These are phyloP conservation scores for Buxus sempervirens DNA, from an alignment of 164 flowering plant genomes.

Conservation along the genomic window DNA sequence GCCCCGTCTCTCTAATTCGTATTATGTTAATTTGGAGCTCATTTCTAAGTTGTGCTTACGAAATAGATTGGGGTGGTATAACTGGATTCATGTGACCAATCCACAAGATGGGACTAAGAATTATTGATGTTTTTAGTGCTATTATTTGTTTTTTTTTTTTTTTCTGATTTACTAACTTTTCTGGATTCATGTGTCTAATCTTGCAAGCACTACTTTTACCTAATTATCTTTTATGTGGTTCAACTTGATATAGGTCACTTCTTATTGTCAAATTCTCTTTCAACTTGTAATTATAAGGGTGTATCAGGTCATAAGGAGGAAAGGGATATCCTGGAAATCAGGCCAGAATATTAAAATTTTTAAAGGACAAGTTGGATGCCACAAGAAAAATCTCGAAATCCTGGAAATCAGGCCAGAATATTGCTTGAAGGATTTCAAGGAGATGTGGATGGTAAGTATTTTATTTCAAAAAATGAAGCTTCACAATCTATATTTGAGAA, in stretches of 20 bases:
- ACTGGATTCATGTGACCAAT: too few relatives aligned
- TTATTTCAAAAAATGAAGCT: not conserved
- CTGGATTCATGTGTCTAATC: not conserved
- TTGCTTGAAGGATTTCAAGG: conserved; percentile 70
- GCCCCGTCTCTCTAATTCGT: too few relatives aligned
- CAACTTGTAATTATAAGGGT: conserved; percentile 55
- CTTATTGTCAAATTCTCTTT: not conserved
- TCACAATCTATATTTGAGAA: not conserved
- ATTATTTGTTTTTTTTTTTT: not conserved
- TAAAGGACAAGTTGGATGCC: conserved; percentile 56
- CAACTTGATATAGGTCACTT: not conserved
- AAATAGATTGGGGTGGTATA: too few relatives aligned
- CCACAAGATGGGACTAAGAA: too few relatives aligned
- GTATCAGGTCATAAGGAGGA: conserved; percentile 45
- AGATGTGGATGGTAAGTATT: conserved; percentile 69
- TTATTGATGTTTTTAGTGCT: too few relatives aligned
- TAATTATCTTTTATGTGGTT: too few relatives aligned
- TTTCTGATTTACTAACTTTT: not conserved
- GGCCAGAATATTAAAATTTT: conserved; percentile 62
- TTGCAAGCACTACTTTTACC: not conserved
- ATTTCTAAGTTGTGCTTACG: too few relatives aligned
- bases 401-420: conserved; percentile 67
- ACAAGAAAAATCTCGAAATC: conserved; percentile 52
- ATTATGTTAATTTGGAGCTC: too few relatives aligned
- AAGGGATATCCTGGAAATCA: conserved; percentile 49